Conservation (phyloP, 2,329 filamentous ascomycete genomes). For the Trichothecium roseum region DNA sequence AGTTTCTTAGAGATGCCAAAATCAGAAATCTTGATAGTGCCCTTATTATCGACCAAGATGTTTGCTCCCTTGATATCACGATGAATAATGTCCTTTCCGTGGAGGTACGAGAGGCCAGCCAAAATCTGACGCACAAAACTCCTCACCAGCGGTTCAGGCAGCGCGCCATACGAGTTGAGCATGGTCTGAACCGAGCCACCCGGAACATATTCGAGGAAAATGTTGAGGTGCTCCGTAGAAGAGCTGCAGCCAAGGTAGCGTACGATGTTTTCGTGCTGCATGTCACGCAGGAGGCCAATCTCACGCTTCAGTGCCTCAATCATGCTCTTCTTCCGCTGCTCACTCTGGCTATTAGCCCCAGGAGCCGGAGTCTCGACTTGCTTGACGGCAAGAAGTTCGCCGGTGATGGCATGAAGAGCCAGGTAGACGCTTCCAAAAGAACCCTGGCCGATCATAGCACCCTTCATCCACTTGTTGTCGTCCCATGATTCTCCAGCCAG, state of each 20-base stretch:
- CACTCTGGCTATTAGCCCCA: conserved; percentile 68
- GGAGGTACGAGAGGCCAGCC: conserved; percentile 83
- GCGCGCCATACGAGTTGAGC: conserved; percentile 95
- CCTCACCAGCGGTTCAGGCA: conserved; percentile 85
- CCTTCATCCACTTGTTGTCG: conserved; percentile 99
- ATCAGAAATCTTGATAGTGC: conserved; percentile 97
- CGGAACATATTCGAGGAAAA: conserved; percentile 98
- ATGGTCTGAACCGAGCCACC: conserved; percentile 96
- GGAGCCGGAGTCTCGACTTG: conserved; percentile 85
- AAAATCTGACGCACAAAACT: conserved; percentile 97
- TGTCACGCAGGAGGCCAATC: conserved; percentile 84
- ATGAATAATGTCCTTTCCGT: conserved; percentile 92
- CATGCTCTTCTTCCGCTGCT: conserved; percentile 94
- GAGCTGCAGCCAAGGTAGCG: conserved; percentile 95
- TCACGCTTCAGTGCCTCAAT: conserved; percentile 94
- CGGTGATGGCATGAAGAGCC: conserved; percentile 88
- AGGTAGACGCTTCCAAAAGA: conserved; percentile 95
- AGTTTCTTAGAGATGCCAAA: conserved; percentile 98
- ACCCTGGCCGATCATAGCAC: conserved; percentile 89
- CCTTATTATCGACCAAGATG: conserved; percentile 97
- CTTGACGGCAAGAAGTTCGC: conserved; percentile 95
- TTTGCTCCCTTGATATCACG: conserved; percentile 99
- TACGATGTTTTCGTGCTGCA: conserved; percentile 95
- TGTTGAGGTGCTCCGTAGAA: conserved; percentile 86
- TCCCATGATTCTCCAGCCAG: conserved; percentile 89